These are phyloP conservation scores for Tetracentron sinense DNA, from an alignment of 164 flowering plant genomes.

Conservation along the genomic window DNA sequence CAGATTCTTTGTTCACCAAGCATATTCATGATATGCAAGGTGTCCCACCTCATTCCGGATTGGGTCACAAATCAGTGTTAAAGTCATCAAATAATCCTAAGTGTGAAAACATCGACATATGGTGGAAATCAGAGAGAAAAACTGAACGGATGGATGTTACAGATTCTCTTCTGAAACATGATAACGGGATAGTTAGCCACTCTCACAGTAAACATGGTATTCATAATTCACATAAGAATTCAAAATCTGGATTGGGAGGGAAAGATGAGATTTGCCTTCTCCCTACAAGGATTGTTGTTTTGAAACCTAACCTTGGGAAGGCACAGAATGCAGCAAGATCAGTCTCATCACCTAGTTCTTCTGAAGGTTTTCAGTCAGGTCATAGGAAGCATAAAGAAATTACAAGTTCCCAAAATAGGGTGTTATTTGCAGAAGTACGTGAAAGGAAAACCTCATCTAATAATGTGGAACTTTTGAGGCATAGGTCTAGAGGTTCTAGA, in stretches of 20 bases:
- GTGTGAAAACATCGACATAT: slow-evolving; percentile 13
- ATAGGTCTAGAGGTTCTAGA: slow-evolving; percentile 43
- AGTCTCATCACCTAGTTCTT: slow-evolving; percentile 34
- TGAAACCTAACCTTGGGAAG: slow-evolving; percentile 71
- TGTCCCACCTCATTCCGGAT: slow-evolving; percentile 23
- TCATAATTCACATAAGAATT: slow-evolving; percentile 21
- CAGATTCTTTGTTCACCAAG: slow-evolving; percentile 67
- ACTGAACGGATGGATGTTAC: slow-evolving; percentile 17
- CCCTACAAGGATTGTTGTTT: slow-evolving; percentile 77
- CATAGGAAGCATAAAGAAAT: slow-evolving; percentile 22
- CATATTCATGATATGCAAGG: slow-evolving; percentile 53
- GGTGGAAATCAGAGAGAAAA: slow-evolving; percentile 28
- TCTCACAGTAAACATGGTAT: slow-evolving; percentile 11
- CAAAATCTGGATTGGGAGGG: slow-evolving; percentile 19
- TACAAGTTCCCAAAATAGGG: slow-evolving; percentile 16
- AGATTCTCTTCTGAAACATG: slow-evolving; percentile 23
- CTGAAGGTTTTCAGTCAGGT: slow-evolving; percentile 27
- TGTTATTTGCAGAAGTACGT: slow-evolving; percentile 18
- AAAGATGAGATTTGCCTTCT: slow-evolving; percentile 19
- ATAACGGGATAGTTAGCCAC: slow-evolving; percentile 11
- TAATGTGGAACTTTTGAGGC: slow-evolving; percentile 29
- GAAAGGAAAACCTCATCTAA: slow-evolving; percentile 20
- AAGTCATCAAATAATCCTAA: slow-evolving; percentile 30
- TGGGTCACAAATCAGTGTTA: slow-evolving; percentile 26
- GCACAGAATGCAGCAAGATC: slow-evolving; percentile 17